A percentile compares a stretch with the other conserved stretches of the same genome.
phyloP scores from a whole-genome alignment of 2,329 filamentous ascomycete species.

The Ophiostoma himal-ulmi region DNA sequence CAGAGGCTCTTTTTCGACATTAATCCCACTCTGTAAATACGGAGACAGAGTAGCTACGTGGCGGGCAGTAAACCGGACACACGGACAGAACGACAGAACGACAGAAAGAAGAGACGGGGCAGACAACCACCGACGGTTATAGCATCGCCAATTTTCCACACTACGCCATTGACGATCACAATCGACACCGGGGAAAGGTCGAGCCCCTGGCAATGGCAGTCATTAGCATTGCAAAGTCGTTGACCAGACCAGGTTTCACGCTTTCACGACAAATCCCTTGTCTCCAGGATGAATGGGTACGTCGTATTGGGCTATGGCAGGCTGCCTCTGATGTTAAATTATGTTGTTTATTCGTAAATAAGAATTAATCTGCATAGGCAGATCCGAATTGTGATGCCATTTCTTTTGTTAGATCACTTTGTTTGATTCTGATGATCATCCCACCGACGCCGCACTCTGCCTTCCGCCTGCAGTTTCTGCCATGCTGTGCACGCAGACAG shows the following conservation, averaged over 20 bases:
- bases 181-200: conserved; percentile 2
- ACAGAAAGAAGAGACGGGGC: not conserved
- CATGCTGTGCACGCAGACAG: no score
- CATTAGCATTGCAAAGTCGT: not conserved
- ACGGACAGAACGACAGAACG: not conserved
- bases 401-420: no score
- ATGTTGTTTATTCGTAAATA: not conserved
- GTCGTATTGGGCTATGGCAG: not conserved
- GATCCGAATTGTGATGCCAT: not conserved
- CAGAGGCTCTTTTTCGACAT: not conserved
- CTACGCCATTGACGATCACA: conserved; percentile 1
- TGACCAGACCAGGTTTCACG: not conserved
- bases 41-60: not conserved
- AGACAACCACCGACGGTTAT: not conserved
- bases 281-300: not conserved
- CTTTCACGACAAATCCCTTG: conserved; percentile 2
- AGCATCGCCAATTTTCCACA: not conserved
- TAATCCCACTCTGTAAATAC: not conserved
- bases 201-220: not conserved
- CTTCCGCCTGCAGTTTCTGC: no score
- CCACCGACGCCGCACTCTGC: no score
- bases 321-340: not conserved
- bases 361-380: not conserved
- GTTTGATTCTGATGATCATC: no score
- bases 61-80: not conserved